A percentile compares a stretch with the other conserved stretches of the same genome.
These are phyloP conservation scores for Rehmannia glutinosa DNA, from an alignment of 257 asterid genomes.

Conservation along the genomic window DNA sequence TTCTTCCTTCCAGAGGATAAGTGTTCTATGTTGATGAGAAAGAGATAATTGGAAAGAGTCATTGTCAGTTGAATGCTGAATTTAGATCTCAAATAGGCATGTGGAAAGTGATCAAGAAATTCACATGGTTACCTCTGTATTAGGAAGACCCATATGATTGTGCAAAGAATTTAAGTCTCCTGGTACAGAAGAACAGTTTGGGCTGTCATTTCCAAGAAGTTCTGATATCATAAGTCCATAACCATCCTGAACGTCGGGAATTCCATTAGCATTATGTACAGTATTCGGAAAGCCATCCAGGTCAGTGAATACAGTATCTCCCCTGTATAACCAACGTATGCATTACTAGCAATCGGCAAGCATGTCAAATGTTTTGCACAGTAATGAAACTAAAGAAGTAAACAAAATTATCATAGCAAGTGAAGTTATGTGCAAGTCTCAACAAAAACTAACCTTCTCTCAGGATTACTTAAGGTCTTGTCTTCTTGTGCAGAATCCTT, in stretches of 20 bases:
- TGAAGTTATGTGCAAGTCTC: slow-evolving; percentile 5
- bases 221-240: slow-evolving; percentile 89
- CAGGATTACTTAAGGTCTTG: slow-evolving; percentile 40
- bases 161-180: slow-evolving; percentile 61
- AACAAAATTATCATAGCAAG: slow-evolving; percentile 3
- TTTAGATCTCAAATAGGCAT: not conserved
- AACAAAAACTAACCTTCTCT: slow-evolving; percentile 51
- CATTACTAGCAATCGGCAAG: slow-evolving; percentile 13
- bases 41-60: not conserved
- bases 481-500: slow-evolving; percentile 65
- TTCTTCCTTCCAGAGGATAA: not conserved
- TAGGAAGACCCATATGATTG: slow-evolving; percentile 68
- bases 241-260: slow-evolving; percentile 66
- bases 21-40: not conserved
- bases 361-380: slow-evolving; percentile 5
- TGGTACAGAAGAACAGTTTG: slow-evolving; percentile 59
- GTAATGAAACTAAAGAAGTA: not conserved
- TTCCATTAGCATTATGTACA: slow-evolving; percentile 49
- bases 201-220: slow-evolving; percentile 64
- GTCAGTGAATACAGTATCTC: slow-evolving; percentile 53
- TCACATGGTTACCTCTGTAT: slow-evolving; percentile 57
- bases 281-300: slow-evolving; percentile 60
- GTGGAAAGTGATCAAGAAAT: slow-evolving; percentile 10
- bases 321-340: slow-evolving; percentile 40
- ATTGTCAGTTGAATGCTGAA: not conserved